Evolutionary conservation across 345 rosid genomes (phyloP).

Genomic region (Anastatica hierochuntica): DNA sequence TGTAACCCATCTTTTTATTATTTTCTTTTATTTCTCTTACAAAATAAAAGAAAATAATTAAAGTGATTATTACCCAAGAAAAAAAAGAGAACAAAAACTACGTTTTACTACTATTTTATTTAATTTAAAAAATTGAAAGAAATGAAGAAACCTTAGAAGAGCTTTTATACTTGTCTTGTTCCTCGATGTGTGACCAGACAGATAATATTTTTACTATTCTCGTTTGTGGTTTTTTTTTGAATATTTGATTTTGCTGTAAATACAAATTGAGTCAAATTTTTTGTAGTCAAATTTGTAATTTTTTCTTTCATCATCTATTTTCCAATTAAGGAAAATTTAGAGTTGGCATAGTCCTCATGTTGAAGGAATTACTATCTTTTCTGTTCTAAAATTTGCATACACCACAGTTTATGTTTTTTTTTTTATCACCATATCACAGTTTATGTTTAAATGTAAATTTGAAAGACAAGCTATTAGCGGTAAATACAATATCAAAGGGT

Average conservation of each 20-base stretch:
- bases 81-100: background rate
- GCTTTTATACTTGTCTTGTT: conserved; percentile 14
- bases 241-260: background rate
- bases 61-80: no score
- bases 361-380: background rate
- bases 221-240: conserved; percentile 13
- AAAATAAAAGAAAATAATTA: no score
- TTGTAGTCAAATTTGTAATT: conserved; percentile 5
- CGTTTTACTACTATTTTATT: background rate
- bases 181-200: background rate
- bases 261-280: no score
- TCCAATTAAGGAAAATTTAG: background rate
- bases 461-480: background rate
- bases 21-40: conserved; percentile 10
- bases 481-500: no score
- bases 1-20: conserved; percentile 6
- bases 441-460: background rate
- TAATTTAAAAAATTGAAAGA: background rate
- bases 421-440: no score
- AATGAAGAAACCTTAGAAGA: background rate
- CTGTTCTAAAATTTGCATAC: background rate
- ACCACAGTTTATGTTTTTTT: background rate
- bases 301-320: background rate
- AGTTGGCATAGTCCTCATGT: conserved; percentile 5
- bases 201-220: conserved; percentile 8